Conservation (phyloP, 2,329 filamentous ascomycete genomes). For the Exophiala lecanii-corni region DNA sequence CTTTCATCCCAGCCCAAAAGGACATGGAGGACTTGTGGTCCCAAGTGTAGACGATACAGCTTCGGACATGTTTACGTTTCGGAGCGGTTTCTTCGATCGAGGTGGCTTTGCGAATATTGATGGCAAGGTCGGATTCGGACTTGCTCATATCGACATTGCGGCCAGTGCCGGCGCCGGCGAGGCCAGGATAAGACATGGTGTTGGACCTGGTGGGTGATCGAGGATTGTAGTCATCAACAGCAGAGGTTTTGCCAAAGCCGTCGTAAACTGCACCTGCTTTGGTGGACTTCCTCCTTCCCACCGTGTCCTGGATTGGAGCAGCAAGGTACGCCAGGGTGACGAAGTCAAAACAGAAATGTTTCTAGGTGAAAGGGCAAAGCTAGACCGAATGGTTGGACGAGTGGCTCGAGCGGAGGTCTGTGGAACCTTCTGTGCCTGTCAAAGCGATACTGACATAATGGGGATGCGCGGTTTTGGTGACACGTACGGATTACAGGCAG, state of each 20-base stretch:
- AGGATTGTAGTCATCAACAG: conserved; percentile 12
- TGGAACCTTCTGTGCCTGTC: not conserved
- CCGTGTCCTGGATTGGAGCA: conserved; percentile 5
- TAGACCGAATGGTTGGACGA: not conserved
- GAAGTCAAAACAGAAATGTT: not conserved
- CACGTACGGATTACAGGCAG: not conserved
- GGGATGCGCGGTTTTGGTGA: not conserved
- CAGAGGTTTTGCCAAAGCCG: conserved; percentile 22
- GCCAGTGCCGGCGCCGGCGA: conserved; percentile 17
- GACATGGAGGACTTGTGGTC: conserved; percentile 92
- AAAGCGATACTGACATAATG: conserved; percentile 3
- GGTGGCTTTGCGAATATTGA: conserved; percentile 65
- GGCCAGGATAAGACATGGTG: conserved; percentile 23
- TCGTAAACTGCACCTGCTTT: conserved; percentile 15
- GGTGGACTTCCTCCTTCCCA: conserved; percentile 10
- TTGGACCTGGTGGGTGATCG: conserved; percentile 7
- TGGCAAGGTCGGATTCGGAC: conserved; percentile 60
- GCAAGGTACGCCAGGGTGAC: conserved; percentile 22
- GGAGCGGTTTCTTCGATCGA: conserved; percentile 49
- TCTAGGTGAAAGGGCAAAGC: not conserved
- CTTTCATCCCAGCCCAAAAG: conserved; percentile 97
- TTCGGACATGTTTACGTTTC: conserved; percentile 81
- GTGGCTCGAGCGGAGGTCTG: not conserved
- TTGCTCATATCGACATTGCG: conserved; percentile 26
- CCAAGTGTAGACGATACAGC: conserved; percentile 98